Evolutionary conservation across 192 early-diverging fungal genomes (phyloP), one percentile per base, ranked within the genome.

Genomic region (Coemansia sp.): DNA sequence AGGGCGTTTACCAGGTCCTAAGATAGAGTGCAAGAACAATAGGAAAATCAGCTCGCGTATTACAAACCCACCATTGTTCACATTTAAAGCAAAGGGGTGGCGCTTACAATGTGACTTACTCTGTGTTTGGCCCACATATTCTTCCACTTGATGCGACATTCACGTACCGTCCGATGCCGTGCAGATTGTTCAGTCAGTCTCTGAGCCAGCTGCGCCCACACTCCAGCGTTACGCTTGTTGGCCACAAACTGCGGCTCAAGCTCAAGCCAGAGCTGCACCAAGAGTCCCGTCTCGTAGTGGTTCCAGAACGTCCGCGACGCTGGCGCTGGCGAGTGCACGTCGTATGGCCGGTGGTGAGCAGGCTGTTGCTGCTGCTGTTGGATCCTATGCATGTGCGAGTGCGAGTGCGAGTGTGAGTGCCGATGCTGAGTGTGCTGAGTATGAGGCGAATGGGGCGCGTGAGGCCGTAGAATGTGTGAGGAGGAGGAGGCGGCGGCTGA

Each of bases 61-160:
- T 56, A 61, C 34, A 61, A 61, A 41, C 59, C 59, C 32, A 24
- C 1, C 18, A 24, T 29, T 30, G 29, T 32, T 56, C 29, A 1
- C 24, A 24, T 15, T 16, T 53, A 9, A 22, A 10, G 9, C 16
- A 53, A 39, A 37, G 37, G 16, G 34, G 35, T 18, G 22, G 63
- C 63, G 43, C 29, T 16, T 13, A 56, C 29, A n/a, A 30, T 30
- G 29, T n/a, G 4, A 70, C 79, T 74, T 77, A 82, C 80, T 67
- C 80, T 73, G 63, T 82, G 80, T 60, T 82, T 82, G 24, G 80
- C 80, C 80, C 80, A 82, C 80, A 82, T 82, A 66, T 82, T 82
- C 66, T 82, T 82, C 80, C 80, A 82, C 50, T 82, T 82, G 22
- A 82, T 82, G 29, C 80, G 80, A 63, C 80, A 82, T 69, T 82